Base-by-base conservation (phyloP, 2,329 filamentous ascomycete species). In the Cercospora janseana region DNA sequence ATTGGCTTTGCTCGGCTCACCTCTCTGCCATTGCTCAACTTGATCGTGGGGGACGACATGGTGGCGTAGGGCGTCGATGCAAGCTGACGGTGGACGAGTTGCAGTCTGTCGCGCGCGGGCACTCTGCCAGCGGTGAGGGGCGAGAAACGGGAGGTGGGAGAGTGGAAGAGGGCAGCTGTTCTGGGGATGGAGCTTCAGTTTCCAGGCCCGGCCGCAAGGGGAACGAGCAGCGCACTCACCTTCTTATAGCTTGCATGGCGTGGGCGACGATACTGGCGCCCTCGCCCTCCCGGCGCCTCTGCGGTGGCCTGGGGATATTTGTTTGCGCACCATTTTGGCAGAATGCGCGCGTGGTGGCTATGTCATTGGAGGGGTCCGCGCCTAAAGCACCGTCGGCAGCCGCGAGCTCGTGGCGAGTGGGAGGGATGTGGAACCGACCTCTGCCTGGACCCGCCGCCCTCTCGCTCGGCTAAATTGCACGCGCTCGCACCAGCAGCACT, bases 11-110 rank as follows among this genome's bases (percentile, higher is more conserved):
- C n/a, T n/a, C 34, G 34, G 51, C 64, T 48, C 7, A 64, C 64
- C 61, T 67, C 56, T 55, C 63, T 64, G 58, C 67, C 67, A 60
- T 66, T 69, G 65, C 66, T 70, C 31, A 69, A 60, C 61, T 64
- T 69, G 48, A 67, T 58, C 27, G 57, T 60, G 15, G 66, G 67
- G 13, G 56, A 46, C 45, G 60, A 51, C 59, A 63, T 58, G 51
- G 62, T 66, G 29, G 64, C 60, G 56, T 62, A 64, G 41, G 52
- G 51, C 51, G 55, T 34, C 35, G 31, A 37, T 23, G 38, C 23
- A 26, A 43, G 15, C 31, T 50, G 54, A 28, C 32, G 37, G 12
- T 46, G 21, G 27, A 52, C 23, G 18, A 40, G 29, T 23, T 37
- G 45, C 29, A 49, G 41, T 50, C 45, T 43, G 26, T 42, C 43